Evolutionary conservation across 331 rosid genomes (phyloP).

Genomic region (Rosa hybrid): DNA sequence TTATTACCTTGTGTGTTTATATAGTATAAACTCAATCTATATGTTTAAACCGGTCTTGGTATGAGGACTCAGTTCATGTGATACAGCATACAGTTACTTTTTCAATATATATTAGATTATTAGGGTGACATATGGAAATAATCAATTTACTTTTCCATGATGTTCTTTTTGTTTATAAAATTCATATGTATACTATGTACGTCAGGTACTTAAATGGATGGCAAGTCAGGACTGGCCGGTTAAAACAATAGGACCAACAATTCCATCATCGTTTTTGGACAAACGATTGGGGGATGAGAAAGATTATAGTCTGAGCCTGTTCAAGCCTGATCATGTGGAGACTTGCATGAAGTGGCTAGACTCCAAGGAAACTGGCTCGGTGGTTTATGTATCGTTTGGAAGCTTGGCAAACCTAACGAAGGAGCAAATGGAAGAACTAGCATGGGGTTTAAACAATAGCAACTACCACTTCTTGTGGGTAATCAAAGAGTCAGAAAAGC

Average conservation of each 20-base stretch:
- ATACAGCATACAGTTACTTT: too few relatives aligned
- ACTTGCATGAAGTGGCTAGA: slow-evolving; percentile 33
- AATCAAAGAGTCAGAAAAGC: slow-evolving; percentile 24
- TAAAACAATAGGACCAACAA: slow-evolving; percentile 32
- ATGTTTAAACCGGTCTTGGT: too few relatives aligned
- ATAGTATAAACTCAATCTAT: too few relatives aligned
- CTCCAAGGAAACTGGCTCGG: slow-evolving; percentile 23
- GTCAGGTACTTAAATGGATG: slow-evolving; percentile 30
- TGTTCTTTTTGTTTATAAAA: background rate
- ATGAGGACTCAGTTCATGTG: too few relatives aligned
- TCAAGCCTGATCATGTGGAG: slow-evolving; percentile 8
- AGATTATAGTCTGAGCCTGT: slow-evolving; percentile 22
- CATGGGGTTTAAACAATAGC: slow-evolving; percentile 23
- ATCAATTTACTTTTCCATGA: background rate
- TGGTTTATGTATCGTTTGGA: slow-evolving; percentile 34
- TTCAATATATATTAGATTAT: too few relatives aligned
- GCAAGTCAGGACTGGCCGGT: slow-evolving; percentile 23
- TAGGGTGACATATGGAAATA: too few relatives aligned
- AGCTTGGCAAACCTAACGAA: slow-evolving; percentile 28
- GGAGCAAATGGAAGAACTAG: slow-evolving; percentile 30
- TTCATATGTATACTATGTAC: background rate
- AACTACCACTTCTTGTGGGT: slow-evolving; percentile 32
- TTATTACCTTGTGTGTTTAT: too few relatives aligned
- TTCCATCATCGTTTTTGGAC: slow-evolving; percentile 38
- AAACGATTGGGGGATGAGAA: slow-evolving; percentile 25